A percentile compares a stretch with the other conserved stretches of the same genome.
These are phyloP conservation scores for Globisporangium solare DNA, from an alignment of 352 stramenopile species.

Conservation along the genomic window DNA sequence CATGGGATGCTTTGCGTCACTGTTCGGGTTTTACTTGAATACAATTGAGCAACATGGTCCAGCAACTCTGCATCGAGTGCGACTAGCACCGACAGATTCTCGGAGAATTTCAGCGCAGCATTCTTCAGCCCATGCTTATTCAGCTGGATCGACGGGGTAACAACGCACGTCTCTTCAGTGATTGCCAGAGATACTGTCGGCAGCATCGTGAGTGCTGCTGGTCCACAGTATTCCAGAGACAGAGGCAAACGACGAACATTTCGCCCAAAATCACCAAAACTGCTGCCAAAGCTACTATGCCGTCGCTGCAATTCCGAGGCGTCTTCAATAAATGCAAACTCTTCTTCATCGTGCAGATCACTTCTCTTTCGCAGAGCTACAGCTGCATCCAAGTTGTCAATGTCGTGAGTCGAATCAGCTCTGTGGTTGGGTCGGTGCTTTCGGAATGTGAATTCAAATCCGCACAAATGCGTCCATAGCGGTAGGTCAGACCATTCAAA, in stretches of 20 bases:
- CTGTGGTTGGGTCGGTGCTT: constrained; percentile 3
- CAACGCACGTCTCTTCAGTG: constrained; percentile 33
- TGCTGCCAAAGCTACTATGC: constrained; percentile 60
- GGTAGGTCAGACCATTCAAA: constrained; percentile 51
- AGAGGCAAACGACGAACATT: constrained; percentile 45
- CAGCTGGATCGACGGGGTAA: constrained; percentile 57
- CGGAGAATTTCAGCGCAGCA: constrained; percentile 74
- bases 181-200: constrained; percentile 48
- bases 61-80: constrained; percentile 72
- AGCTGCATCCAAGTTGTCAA: background rate
- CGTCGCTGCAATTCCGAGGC: constrained; percentile 45
- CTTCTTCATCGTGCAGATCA: constrained; percentile 46
- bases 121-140: constrained; percentile 65
- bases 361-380: constrained; percentile 7
- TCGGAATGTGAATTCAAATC: constrained; percentile 56
- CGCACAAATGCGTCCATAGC: constrained; percentile 64
- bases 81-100: constrained; percentile 76
- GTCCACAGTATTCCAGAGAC: constrained; percentile 35
- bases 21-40: constrained; percentile 63
- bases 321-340: constrained; percentile 81
- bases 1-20: constrained; percentile 71
- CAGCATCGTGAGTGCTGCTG: constrained; percentile 45
- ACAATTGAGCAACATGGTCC: constrained; percentile 71
- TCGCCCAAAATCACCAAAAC: constrained; percentile 31
- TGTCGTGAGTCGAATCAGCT: background rate